Base-by-base conservation (phyloP, 306 rosid species). In the Crotalaria pallida region DNA sequence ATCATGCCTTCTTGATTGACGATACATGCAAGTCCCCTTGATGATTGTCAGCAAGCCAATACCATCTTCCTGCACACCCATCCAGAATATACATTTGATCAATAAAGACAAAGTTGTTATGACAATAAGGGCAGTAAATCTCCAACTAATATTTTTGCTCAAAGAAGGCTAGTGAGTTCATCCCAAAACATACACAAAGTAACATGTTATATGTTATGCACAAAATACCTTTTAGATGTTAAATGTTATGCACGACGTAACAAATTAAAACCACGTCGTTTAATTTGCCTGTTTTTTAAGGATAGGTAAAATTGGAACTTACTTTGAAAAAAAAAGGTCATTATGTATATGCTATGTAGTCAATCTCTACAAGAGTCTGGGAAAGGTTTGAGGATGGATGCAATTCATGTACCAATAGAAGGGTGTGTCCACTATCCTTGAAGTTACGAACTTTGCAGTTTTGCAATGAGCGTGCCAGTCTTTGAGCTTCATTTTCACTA, bases 341-440 rank as follows among this genome's bases (percentile, higher is more conserved):
- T 3, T 24, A 24, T 24, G 3, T 24, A 3, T 24, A 1, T 24
- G 27, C 27, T 1, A 18, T 50, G 0, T 50, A 18, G 27, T 50
- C 15, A 24, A 24, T 24, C 3, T 24, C 22, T 29, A 31, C 19
- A 44, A 5, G 4, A 21, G 27, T 24, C 27, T 24, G 27, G 27
- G 27, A 24, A 24, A 50, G 13, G n/a, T 0, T 21, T 47, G 56
- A 19, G 65, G 62, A 60, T 8, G 45, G 11, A 48, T 44, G 49
- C 66, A 80, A 47, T 47, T 43, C 67, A 83, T 90, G 10, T 81
- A 91, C 99, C 90, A 94, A 83, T 67, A 94, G 92, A 70, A 94
- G 85, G 83, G 99, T 89, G 83, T 94, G 99, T 27, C 99, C 96
- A 56, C 65, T 84, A 68, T 91, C 96, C 53, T 82, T 85, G 55